These are phyloP conservation scores for Fusarium neocosmosporiellum DNA, from an alignment of 2,329 filamentous ascomycete species.

Conservation along the genomic window DNA sequence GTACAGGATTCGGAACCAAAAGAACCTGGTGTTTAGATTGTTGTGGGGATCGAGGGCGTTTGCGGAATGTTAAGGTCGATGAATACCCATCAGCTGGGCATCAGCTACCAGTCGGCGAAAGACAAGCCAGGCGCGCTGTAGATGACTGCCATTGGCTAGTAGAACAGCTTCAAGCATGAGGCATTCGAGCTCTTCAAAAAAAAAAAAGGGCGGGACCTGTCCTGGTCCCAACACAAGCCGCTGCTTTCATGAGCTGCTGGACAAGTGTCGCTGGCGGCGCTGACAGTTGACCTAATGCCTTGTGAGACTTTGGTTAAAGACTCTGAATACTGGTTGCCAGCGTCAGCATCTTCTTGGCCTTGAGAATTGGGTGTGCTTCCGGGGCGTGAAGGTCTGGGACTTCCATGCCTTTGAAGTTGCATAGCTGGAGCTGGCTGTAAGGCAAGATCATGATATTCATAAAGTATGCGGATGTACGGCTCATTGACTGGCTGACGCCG, in stretches of 20 bases:
- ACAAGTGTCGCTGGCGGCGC: background rate
- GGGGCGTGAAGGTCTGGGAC: background rate
- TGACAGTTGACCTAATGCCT: background rate
- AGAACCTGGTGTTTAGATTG: background rate
- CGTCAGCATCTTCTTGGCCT: background rate
- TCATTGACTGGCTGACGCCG: background rate
- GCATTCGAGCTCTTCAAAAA: background rate
- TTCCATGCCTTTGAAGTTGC: background rate
- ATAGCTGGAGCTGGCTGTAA: background rate
- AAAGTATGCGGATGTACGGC: background rate
- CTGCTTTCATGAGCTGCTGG: background rate
- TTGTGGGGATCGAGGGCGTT: background rate
- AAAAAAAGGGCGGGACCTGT: background rate
- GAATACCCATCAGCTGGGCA: conserved; percentile 53
- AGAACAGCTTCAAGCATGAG: conserved; percentile 40
- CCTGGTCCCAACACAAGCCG: background rate
- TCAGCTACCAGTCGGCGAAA: conserved; percentile 60
- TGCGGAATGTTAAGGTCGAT: conserved; percentile 11
- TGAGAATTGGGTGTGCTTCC: background rate
- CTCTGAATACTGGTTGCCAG: background rate
- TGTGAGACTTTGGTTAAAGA: background rate
- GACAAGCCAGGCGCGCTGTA: conserved; percentile 63
- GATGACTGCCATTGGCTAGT: conserved; percentile 62
- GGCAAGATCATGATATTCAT: background rate
- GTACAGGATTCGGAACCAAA: background rate